Evolutionary conservation across 2,329 filamentous ascomycete species (phyloP).

Genomic region (Colletotrichum costaricense): DNA sequence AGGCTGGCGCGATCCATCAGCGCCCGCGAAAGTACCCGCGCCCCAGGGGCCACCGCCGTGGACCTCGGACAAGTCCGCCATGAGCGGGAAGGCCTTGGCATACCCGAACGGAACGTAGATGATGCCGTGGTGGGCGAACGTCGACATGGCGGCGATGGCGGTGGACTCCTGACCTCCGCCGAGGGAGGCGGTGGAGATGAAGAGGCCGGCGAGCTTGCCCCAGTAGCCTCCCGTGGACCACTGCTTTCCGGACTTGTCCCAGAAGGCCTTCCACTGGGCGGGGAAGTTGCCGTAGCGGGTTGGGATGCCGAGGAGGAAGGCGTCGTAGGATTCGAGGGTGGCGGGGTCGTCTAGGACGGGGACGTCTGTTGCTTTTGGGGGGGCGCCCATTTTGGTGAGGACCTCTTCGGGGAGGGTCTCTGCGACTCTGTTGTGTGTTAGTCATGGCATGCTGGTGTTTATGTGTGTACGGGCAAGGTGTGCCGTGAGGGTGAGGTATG

Average conservation of each 20-base stretch:
- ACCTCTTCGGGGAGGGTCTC: conserved; percentile 91
- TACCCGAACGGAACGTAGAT: conserved; percentile 97
- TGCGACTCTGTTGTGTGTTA: conserved; percentile 64
- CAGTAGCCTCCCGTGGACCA: conserved; percentile 82
- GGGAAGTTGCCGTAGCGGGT: conserved; percentile 98
- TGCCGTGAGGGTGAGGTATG: neutral
- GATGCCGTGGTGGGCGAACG: conserved; percentile 91
- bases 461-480: too few relatives aligned
- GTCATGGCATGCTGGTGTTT: neutral
- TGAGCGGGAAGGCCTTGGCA: conserved; percentile 77
- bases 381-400: conserved; percentile 90
- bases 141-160: conserved; percentile 82
- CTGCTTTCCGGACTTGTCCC: conserved; percentile 89
- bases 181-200: conserved; percentile 84
- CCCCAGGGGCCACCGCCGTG: conserved; percentile 93
- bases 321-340: conserved; percentile 79
- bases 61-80: conserved; percentile 80
- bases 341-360: conserved; percentile 68
- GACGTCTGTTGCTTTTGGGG: conserved; percentile 76
- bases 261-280: conserved; percentile 93
- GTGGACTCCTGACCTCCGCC: conserved; percentile 97
- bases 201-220: conserved; percentile 92
- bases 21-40: conserved; percentile 86
- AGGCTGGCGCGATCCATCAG: conserved; percentile 88
- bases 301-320: conserved; percentile 91